Conservation (phyloP, 1,284 basidiomycete species). For the Ustilago crameri region DNA sequence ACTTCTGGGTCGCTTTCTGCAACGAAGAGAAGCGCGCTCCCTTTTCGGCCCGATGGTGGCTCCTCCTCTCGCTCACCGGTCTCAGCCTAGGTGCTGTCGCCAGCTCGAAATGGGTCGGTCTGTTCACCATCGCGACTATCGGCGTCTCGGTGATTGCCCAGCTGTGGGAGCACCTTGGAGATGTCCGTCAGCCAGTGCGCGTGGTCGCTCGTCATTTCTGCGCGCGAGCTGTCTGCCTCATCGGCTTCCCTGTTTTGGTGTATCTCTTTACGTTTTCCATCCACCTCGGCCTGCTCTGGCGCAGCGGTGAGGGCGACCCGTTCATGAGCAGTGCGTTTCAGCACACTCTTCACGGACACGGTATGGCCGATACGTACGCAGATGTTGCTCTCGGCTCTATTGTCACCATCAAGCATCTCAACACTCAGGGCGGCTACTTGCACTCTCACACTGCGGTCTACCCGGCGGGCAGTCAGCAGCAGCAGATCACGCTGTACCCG, state of each 20-base stretch:
- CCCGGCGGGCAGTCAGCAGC: constrained; percentile 79
- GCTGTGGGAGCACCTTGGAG: constrained; percentile 90
- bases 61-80: constrained; percentile 88
- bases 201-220: constrained; percentile 85
- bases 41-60: constrained; percentile 91
- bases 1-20: constrained; percentile 88
- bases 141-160: constrained; percentile 86
- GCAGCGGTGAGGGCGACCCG: constrained; percentile 93
- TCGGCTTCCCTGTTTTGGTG: constrained; percentile 82
- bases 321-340: constrained; percentile 99
- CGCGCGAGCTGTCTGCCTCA: constrained; percentile 88
- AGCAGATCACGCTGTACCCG: constrained; percentile 97
- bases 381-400: constrained; percentile 88
- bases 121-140: constrained; percentile 97
- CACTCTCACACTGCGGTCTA: constrained; percentile 93
- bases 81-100: constrained; percentile 89
- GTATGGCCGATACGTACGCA: constrained; percentile 88
- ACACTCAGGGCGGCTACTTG: constrained; percentile 96
- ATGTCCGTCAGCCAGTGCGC: constrained; percentile 80
- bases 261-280: constrained; percentile 97
- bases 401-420: constrained; percentile 85
- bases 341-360: constrained; percentile 89
- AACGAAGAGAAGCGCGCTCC: constrained; percentile 81
- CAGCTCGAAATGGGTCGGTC: constrained; percentile 97
- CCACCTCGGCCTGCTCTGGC: constrained; percentile 88